Evolutionary conservation across 306 rosid species (phyloP).

Genomic region (Ochetophila trinervis): DNA sequence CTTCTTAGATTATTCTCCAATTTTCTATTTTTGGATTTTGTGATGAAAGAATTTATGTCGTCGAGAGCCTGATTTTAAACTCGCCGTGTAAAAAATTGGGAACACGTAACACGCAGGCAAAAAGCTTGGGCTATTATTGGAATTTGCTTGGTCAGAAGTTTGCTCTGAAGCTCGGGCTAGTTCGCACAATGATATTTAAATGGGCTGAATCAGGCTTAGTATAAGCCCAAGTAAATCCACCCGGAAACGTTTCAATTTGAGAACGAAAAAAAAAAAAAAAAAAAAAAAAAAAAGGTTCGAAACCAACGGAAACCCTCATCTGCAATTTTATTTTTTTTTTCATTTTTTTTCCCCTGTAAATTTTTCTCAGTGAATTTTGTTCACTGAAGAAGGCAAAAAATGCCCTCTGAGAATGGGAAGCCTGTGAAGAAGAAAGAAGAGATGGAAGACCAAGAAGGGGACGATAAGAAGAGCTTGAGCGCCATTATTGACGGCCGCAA

Average conservation of each 20-base stretch:
- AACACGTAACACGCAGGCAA: neutral
- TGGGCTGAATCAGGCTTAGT: neutral
- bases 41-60: too few relatives aligned
- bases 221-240: neutral
- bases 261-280: neutral
- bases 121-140: too few relatives aligned
- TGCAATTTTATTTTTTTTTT: neutral
- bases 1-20: too few relatives aligned
- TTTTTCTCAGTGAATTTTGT: neutral
- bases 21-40: too few relatives aligned
- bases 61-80: neutral
- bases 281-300: neutral
- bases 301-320: constrained; percentile 1
- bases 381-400: constrained; percentile 4
- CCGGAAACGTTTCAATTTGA: constrained; percentile 6
- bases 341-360: too few relatives aligned
- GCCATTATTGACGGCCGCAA: constrained; percentile 18
- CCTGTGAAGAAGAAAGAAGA: constrained; percentile 27
- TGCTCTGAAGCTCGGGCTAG: neutral
- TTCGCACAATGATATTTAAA: neutral
- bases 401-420: constrained; percentile 60
- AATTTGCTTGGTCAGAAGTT: too few relatives aligned
- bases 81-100: neutral
- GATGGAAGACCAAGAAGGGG: constrained; percentile 29
- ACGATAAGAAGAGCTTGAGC: constrained; percentile 30